Evolutionary conservation across 306 rosid species (phyloP), one percentile per base, ranked within the genome.

Genomic region (Adenanthera pavonina): DNA sequence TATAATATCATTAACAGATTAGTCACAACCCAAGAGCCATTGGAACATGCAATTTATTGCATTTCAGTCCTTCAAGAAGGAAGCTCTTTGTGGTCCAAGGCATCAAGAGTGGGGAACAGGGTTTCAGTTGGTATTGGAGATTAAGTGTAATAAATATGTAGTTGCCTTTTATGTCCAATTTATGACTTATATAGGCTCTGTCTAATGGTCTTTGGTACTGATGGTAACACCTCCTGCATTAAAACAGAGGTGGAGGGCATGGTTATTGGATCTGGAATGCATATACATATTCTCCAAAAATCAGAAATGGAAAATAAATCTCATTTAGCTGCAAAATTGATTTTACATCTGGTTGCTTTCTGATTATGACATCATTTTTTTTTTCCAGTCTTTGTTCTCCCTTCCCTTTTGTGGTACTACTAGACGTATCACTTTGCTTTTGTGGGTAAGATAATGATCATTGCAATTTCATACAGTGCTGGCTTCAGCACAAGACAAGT

Each of bases 21-120:
- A 54, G 20, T 54, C 61, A 54, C n/a, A 54, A 5, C 64, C 33
- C 34, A 57, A 8, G 64, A 57, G 64, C 64, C 64, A 20, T 20
- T 57, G 19, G 13, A 57, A 8, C 10, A 57, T 8, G 35, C 12
- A 57, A 57, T 20, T 20, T 57, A 57, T 57, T 1, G 5, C 64
- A 57, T 57, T 56, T 57, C 8, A 19, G 34, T 57, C 14, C 11
- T 57, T 19, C 35, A 7, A 57, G 64, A 57, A 57, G 64, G 64
- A 34, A 57, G 35, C 35, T 19, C 35, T 19, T 57, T 57, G 33
- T 19, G 60, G 9, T 57, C 30, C 20, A 57, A 19, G 20, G 64
- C 34, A 57, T 57, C 64, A 19, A 57, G 64, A 57, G 35, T 57
- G 64, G 64, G 33, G 64, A 57, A 54, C 61, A 54, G 61, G 61